Conservation (phyloP, 2,329 filamentous ascomycete genomes). For the Trichoderma koningiopsis region DNA sequence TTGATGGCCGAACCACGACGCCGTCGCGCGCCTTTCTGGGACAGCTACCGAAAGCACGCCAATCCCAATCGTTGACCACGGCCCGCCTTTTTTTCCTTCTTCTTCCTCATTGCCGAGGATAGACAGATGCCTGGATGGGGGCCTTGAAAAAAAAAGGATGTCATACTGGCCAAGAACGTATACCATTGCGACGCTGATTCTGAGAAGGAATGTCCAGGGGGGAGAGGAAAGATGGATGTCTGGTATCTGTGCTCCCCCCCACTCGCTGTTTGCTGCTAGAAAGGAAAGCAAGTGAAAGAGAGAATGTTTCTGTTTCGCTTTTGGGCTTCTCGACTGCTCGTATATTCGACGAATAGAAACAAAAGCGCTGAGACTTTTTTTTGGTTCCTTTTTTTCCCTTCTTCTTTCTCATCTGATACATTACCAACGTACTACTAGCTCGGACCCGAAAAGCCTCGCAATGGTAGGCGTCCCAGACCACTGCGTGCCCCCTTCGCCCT, state of each 20-base stretch:
- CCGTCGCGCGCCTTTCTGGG: not conserved
- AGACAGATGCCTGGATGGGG: not conserved
- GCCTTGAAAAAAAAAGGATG: not conserved
- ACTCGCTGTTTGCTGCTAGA: not conserved
- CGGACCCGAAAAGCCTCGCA: not conserved
- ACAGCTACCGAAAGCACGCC: not conserved
- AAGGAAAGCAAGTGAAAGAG: not conserved
- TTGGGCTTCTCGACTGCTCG: not conserved
- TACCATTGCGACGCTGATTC: not conserved
- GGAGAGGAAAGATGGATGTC: not conserved
- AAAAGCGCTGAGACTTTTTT: not conserved
- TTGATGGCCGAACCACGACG: no score
- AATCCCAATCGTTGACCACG: not conserved
- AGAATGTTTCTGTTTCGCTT: not conserved
- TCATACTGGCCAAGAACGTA: not conserved
- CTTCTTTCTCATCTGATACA: not conserved
- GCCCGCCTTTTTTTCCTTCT: not conserved
- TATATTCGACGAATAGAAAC: not conserved
- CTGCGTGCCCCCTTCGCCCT: conserved; percentile 1
- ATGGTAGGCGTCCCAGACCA: not conserved
- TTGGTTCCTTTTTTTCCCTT: not conserved
- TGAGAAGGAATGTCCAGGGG: not conserved
- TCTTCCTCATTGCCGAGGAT: not conserved
- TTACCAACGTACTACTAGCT: not conserved
- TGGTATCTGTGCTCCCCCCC: not conserved